Base-by-base conservation (phyloP, 805 yeast genomes). In the Metschnikowia anglica region DNA sequence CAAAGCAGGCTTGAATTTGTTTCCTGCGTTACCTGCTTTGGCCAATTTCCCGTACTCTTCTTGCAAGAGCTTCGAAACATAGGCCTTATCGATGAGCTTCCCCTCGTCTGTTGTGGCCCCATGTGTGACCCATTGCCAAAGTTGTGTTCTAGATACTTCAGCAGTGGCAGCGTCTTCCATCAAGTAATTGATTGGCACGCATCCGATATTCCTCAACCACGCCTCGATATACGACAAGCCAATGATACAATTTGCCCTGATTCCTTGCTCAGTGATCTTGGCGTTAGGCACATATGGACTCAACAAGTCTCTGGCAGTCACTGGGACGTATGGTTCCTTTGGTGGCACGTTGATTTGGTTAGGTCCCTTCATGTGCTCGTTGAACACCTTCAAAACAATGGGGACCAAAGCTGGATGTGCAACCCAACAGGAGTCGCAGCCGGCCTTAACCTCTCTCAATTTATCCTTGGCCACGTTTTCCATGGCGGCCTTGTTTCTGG, bases 151-250 rank as follows among this genome's bases (percentile, higher is more conserved):
- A 27, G 90, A 82, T 29, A 85, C 95, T 66, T 85, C 95, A 30
- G 93, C 91, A 38, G 95, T 85, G 25, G 93, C 93, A 21, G 95
- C 95, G 64, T 85, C 95, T 66, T 85, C 95, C 95, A 85, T 85
- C 64, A 85, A 72, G 62, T 80, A 79, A 70, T 85, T 85, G 63
- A 85, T 85, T 52, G 95, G 91, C 47, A 84, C 90, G 74, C 93
- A 85, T 12, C 95, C 95, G 41, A 81, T 68, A 46, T 88, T 88
- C 62, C 89, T 76, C 56, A 85, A 75, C 95, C 95, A 85, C 23
- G 90, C 87, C 68, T 85, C 93, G 74, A 85, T 85, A 63, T 85
- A 85, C 50, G 83, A 79, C 53, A 85, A 69, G 32, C 93, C 93
- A 63, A 85, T 85, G 58, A 79, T 78, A 54, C 85, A 73, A 65